These are phyloP conservation scores for Xanthoconium separans DNA, from an alignment of 1,284 basidiomycete genomes.

Conservation along the genomic window DNA sequence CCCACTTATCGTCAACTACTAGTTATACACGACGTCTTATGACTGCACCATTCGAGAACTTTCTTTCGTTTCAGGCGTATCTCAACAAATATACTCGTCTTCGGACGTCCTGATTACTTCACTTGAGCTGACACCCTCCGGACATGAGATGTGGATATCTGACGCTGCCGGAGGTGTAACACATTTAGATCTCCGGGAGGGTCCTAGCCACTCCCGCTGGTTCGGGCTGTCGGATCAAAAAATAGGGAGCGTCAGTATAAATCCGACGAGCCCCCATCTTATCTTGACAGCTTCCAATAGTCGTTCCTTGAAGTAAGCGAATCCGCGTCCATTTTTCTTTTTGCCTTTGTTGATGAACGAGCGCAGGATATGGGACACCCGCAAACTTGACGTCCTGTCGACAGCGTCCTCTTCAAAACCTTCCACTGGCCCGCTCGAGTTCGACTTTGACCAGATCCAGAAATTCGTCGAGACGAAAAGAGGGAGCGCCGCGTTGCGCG, in stretches of 20 bases:
- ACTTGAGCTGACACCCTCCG: slow-evolving; percentile 62
- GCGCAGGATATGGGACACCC: slow-evolving; percentile 71
- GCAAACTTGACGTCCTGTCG: slow-evolving; percentile 53
- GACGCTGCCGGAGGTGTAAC: slow-evolving; percentile 66
- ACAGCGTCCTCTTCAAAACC: slow-evolving; percentile 13
- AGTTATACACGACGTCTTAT: slow-evolving; percentile 79
- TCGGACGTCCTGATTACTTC: slow-evolving; percentile 61
- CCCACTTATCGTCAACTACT: slow-evolving; percentile 2
- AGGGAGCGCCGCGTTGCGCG: slow-evolving; percentile 56
- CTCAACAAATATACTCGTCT: slow-evolving; percentile 62
- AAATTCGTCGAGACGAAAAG: slow-evolving; percentile 47
- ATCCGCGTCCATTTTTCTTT: not conserved
- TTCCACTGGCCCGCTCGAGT: slow-evolving; percentile 38
- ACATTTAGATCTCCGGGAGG: slow-evolving; percentile 70
- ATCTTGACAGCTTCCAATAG: slow-evolving; percentile 73
- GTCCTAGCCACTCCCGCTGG: slow-evolving; percentile 52
- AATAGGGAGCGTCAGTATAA: slow-evolving; percentile 74
- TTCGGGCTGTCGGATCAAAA: slow-evolving; percentile 69
- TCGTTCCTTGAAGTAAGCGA: slow-evolving; percentile 59
- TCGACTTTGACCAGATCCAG: slow-evolving; percentile 49
- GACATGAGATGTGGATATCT: slow-evolving; percentile 79
- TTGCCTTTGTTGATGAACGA: not conserved
- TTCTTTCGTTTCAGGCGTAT: slow-evolving; percentile 66
- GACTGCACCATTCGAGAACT: slow-evolving; percentile 73
- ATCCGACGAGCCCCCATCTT: slow-evolving; percentile 64